phyloP scores from a whole-genome alignment of 352 stramenopile genomes.

The Phytopythium litorale region DNA sequence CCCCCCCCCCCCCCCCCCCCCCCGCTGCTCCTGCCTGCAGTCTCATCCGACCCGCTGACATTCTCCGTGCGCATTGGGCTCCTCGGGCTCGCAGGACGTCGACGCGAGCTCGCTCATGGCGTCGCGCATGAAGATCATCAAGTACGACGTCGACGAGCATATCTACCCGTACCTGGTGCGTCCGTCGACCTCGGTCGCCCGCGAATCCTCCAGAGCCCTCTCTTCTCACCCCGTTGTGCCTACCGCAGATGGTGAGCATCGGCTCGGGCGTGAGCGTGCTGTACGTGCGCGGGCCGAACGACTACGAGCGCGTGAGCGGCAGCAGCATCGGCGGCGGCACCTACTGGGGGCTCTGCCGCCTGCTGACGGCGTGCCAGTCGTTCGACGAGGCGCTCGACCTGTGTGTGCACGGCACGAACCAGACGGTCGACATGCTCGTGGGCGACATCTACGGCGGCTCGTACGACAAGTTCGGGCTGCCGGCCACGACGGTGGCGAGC shows the following conservation, averaged over 20 bases:
- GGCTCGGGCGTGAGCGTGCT: slow-evolving; percentile 97
- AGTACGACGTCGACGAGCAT: slow-evolving; percentile 72
- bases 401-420: slow-evolving; percentile 73
- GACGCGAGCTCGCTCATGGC: slow-evolving; percentile 73
- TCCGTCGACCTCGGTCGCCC: background rate
- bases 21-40: background rate
- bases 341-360: slow-evolving; percentile 97
- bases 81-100: slow-evolving; percentile 42
- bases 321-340: slow-evolving; percentile 98
- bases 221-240: background rate
- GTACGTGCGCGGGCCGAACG: slow-evolving; percentile 89
- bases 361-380: slow-evolving; percentile 89
- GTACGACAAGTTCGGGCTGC: slow-evolving; percentile 94
- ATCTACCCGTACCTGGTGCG: slow-evolving; percentile 84
- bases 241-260: slow-evolving; percentile 93
- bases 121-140: slow-evolving; percentile 73
- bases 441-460: slow-evolving; percentile 98
- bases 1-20: background rate
- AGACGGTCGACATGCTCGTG: slow-evolving; percentile 96
- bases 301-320: slow-evolving; percentile 97
- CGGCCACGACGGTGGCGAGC: slow-evolving; percentile 91
- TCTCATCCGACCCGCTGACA: background rate
- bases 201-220: background rate
- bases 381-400: slow-evolving; percentile 86
- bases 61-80: background rate